Evolutionary conservation across 331 rosid species (phyloP).

Genomic region (Malus hybrid): DNA sequence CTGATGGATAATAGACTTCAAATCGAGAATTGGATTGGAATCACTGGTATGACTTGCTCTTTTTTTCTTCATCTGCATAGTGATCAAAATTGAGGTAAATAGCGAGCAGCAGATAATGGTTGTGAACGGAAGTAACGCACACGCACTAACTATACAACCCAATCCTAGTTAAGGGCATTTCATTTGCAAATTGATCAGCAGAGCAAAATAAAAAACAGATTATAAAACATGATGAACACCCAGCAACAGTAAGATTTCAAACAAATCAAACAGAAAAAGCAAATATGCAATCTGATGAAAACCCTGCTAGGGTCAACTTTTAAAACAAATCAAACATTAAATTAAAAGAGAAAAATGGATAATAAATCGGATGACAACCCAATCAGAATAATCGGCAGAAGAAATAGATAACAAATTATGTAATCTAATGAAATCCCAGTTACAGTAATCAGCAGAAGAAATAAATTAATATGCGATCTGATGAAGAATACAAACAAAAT

Average conservation of each 20-base stretch:
- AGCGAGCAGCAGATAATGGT: not conserved
- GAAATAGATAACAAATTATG: too few species aligned
- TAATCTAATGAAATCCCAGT: too few species aligned
- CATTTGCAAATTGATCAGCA: not conserved
- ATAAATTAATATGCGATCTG: too few species aligned
- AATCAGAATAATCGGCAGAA: not conserved
- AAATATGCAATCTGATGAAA: too few species aligned
- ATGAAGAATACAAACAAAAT: too few species aligned
- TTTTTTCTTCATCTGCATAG: slow-evolving; percentile 36
- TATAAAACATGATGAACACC: not conserved
- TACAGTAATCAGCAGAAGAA: too few species aligned
- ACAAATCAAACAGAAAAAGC: not conserved
- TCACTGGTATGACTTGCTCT: slow-evolving; percentile 12
- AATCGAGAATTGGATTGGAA: slow-evolving; percentile 13
- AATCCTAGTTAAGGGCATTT: not conserved
- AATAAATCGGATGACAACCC: not conserved
- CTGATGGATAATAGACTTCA: slow-evolving; percentile 41
- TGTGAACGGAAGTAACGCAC: not conserved
- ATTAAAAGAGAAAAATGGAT: not conserved
- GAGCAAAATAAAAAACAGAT: not conserved
- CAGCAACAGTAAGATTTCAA: not conserved
- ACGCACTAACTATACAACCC: not conserved
- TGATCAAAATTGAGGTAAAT: not conserved
- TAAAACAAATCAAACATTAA: not conserved
- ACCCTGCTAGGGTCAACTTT: not conserved